Percentiles rank a stretch among this genome's conserved stretches.
Conservation (phyloP, 352 stramenopile genomes). For the Phytopythium kandeliae region DNA sequence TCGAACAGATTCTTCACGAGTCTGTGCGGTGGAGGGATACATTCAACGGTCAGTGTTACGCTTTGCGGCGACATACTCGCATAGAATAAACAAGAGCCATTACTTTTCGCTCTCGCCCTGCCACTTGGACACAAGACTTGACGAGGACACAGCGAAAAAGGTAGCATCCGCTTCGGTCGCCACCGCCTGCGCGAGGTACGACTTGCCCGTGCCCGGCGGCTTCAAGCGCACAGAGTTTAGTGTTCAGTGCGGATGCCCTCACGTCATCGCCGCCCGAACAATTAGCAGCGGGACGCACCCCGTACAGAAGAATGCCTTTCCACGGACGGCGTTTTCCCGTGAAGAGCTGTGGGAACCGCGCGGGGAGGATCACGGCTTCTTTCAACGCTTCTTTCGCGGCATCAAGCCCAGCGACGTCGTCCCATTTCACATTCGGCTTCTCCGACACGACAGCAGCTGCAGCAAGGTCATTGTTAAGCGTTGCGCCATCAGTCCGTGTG, state of each 20-base stretch:
- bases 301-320: conserved; percentile 98
- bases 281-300: conserved; percentile 55
- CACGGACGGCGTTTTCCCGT: conserved; percentile 88
- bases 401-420: conserved; percentile 97
- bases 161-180: conserved; percentile 98
- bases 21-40: conserved; percentile 39
- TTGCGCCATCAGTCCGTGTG: neutral
- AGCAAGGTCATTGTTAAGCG: conserved; percentile 4
- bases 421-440: conserved; percentile 95
- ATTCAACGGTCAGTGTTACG: too few relatives aligned
- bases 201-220: conserved; percentile 92
- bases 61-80: too few relatives aligned
- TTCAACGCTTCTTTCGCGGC: conserved; percentile 97
- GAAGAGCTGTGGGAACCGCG: conserved; percentile 97
- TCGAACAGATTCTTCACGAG: conserved; percentile 98
- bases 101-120: conserved; percentile 95
- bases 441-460: conserved; percentile 80
- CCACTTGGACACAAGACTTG: conserved; percentile 98
- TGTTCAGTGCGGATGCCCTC: too few relatives aligned
- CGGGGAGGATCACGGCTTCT: conserved; percentile 97
- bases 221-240: conserved; percentile 17
- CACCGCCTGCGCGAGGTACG: conserved; percentile 96
- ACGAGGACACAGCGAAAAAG: conserved; percentile 98
- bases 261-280: too few relatives aligned
- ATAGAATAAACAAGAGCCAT: too few relatives aligned